Evolutionary conservation across 2,329 filamentous ascomycete species (phyloP), one percentile per base, ranked within the genome.

Genomic region (Drechslerella coelobrocha): DNA sequence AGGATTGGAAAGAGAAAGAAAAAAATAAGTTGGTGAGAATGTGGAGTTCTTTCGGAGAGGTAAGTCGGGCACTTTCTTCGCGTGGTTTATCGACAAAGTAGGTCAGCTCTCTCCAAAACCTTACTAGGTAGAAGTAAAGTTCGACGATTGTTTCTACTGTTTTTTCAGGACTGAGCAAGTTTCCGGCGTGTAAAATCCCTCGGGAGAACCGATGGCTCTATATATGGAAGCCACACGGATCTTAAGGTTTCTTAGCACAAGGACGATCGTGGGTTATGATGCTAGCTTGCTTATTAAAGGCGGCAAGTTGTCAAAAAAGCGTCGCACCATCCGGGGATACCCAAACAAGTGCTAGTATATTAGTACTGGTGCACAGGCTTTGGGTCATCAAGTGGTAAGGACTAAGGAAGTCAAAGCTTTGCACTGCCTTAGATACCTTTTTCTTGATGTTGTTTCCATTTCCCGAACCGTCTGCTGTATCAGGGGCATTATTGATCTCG

Each of bases 1-100:
- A 60, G 52, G 65, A 69, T 53, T 69, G 65, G 65, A 69, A 69
- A 69, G 63, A 69, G 63, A 51, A 54, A 41, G 41, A 69, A 69
- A 62, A 57, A 57, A 57, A 69, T 29, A 52, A 52, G 45, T 59
- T 61, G 65, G 65, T 69, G 57, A 57, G 65, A 69, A 24, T 43
- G 56, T 34, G 34, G 51, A 57, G 47, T 39, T 52, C 51, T 69
- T 69, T 69, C 57, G 65, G 61, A 62, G 43, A 69, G 65, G 57
- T 52, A 69, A 69, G 57, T 69, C 57, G 65, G 65, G 17, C 41
- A 69, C 65, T 69, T 69, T 68, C 51, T 8, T 57, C 60, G 52
- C 57, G 48, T 59, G 24, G 61, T 57, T 69, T 45, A 37, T 57
- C 56, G 65, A 62, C 57, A 52, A 62, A 41, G 51, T 69, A 55